Base-by-base conservation (phyloP, 176 grass and related monocot species). In the Cenchrus americanus region DNA sequence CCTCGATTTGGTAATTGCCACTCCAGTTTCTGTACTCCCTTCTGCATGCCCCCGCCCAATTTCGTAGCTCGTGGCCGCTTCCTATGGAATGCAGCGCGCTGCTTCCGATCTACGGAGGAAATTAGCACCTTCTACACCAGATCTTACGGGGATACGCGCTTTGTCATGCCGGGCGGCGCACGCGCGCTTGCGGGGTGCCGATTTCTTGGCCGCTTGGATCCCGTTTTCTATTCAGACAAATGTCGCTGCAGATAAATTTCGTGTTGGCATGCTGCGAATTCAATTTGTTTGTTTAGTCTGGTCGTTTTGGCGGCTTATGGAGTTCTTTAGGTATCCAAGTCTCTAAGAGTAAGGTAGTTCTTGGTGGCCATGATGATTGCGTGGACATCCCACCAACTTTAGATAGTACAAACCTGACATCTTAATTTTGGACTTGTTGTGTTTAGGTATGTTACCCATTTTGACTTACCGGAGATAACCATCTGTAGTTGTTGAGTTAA, bases 61-160 rank as follows among this genome's bases (percentile, higher is more conserved):
- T 75, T 42, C 81, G 62, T 4, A 62, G 48, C 52, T 66, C 47
- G 7, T 43, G 21, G 59, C 70, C 70, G 18, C 70, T 84, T 84
- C n/a, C 74, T 84, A 30, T 23, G 59, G 14, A 71, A 83, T 60
- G 59, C 81, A 14, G 46, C 59, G 23, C 80, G n/a, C 49, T 62
- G 7, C 59, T 83, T 62, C 58, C 73, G 59, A 83, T 75, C 81
- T 47, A 32, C 51, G 46, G 47, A 55, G 32, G n/a, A 66, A 21
- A 43, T 44, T 76, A 18, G 32, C 73, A 32, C 21, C 71, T 14
- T 21, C 3, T 42, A 41, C 46, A 52, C n/a, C 32, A 67, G 71
- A 84, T 84, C 82, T 76, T 76, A 8, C 2, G 8, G 21, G 21
- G 15, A 42, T 10, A 48, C 62, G 14, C 14, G 72, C 42, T 59